Evolutionary conservation across 208 protist species (phyloP), one percentile per base, ranked within the genome.

Genomic region (Leishmania turanica): DNA sequence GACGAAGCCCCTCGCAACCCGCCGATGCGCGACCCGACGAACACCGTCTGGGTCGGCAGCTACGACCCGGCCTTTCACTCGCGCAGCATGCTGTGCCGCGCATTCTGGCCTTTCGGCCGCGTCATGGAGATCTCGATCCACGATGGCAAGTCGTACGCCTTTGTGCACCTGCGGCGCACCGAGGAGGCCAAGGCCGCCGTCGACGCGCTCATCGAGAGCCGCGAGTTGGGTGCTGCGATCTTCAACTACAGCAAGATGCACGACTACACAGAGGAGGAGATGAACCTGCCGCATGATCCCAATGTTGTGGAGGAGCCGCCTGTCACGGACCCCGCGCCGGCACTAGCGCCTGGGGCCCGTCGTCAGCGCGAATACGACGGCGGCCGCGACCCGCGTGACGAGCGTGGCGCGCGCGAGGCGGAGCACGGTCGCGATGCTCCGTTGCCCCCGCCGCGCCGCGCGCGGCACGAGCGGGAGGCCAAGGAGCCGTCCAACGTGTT

Each of bases 181-280:
- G 90, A 95, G 82, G 94, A 97, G 89, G 94, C 94, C 1, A 79
- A 82, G 42, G 83, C 70, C 45, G 94, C 94, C 21, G 92, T 97
- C 5, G 88, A 95, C 34, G 84, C 88, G 19, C 89, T 97, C 56
- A 83, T 84, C 74, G 84, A 88, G 77, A 84, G 84, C 65, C 88
- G 88, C 75, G 81, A 88, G 40, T 85, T 97, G 24, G 89, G 89
- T 4, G 75, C 77, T 8, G 92, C 89, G 9, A 82, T 88, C 11
- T 96, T 95, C 80, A 97, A 95, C 87, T 97, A 96, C 81, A 91
- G 92, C 62, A 96, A 96, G 81, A 93, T 93, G 85, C 96, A 91
- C 87, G 90, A 93, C 11, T 97, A 97, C 83, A 86, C 87, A 15
- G 85, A 87, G 60, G 90, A 96, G 74, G 91, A 97, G 78, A 86